Conservation (phyloP, 768 basidiomycete species). For the Suillus decipiens region DNA sequence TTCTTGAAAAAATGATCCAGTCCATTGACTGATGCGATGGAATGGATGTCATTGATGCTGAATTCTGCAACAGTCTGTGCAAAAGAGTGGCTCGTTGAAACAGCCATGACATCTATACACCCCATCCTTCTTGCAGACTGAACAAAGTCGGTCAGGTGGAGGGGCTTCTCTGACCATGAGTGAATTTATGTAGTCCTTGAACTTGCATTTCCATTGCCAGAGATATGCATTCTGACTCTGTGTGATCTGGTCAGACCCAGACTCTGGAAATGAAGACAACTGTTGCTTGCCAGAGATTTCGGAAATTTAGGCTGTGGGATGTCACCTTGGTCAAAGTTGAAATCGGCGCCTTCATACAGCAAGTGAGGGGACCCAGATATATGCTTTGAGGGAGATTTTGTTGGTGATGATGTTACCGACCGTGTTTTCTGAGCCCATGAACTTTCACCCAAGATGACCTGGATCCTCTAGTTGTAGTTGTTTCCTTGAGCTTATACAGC, state of each 20-base stretch:
- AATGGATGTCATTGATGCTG: not conserved
- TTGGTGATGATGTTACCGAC: not conserved
- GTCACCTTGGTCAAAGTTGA: not conserved
- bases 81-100: not conserved
- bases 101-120: not conserved
- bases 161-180: not conserved
- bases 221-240: not conserved
- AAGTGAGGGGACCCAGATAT: not conserved
- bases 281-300: not conserved
- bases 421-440: not conserved
- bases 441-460: slow-evolving; percentile 2
- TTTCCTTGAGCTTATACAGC: not conserved
- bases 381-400: not conserved
- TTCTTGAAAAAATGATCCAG: not conserved
- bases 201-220: not conserved
- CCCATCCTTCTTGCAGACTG: not conserved
- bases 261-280: not conserved
- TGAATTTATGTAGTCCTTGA: not conserved
- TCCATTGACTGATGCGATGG: not conserved
- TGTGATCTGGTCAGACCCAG: not conserved
- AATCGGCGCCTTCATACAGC: not conserved
- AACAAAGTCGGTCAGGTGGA: not conserved
- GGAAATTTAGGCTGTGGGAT: not conserved
- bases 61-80: not conserved
- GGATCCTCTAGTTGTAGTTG: not conserved